These are phyloP conservation scores for Pseudogymnoascus sp. DNA, from an alignment of 2,329 filamentous ascomycete species.

Conservation along the genomic window DNA sequence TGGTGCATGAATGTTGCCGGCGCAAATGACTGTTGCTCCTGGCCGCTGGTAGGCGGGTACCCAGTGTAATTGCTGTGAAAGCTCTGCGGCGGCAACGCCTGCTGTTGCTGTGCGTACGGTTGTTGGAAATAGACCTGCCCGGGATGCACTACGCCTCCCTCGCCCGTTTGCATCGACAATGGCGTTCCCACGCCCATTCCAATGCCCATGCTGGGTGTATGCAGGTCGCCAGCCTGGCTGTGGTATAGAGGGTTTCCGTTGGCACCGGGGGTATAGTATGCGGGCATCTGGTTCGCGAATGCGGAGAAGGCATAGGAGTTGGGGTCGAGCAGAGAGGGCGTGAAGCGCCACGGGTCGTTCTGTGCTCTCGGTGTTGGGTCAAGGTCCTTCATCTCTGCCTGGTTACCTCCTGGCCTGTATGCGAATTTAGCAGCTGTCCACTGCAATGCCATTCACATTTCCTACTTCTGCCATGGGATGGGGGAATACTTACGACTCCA, in stretches of 20 bases:
- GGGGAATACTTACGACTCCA: not conserved
- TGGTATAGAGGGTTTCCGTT: constrained; percentile 76
- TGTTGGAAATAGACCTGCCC: constrained; percentile 60
- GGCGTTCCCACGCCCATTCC: constrained; percentile 53
- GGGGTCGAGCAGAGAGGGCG: constrained; percentile 79
- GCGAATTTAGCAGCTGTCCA: not conserved
- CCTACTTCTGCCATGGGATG: not conserved
- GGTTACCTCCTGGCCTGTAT: constrained; percentile 1
- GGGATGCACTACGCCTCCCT: constrained; percentile 51
- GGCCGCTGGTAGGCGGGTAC: not conserved
- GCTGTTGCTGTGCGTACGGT: constrained; percentile 55
- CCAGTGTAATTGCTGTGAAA: constrained; percentile 14
- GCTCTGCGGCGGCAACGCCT: constrained; percentile 34
- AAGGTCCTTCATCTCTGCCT: constrained; percentile 55
- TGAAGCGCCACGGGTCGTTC: constrained; percentile 79
- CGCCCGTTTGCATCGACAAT: constrained; percentile 66
- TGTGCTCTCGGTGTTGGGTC: constrained; percentile 76
- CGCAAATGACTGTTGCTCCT: constrained; percentile 50
- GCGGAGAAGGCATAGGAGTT: constrained; percentile 72
- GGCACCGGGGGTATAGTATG: constrained; percentile 83
- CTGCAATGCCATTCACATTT: not conserved
- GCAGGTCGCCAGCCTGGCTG: constrained; percentile 74
- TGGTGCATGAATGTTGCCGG: constrained; percentile 76
- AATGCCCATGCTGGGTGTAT: constrained; percentile 75
- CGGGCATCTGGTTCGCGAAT: constrained; percentile 71